Evolutionary conservation across 345 rosid genomes (phyloP).

Genomic region (Corchorus capsularis): DNA sequence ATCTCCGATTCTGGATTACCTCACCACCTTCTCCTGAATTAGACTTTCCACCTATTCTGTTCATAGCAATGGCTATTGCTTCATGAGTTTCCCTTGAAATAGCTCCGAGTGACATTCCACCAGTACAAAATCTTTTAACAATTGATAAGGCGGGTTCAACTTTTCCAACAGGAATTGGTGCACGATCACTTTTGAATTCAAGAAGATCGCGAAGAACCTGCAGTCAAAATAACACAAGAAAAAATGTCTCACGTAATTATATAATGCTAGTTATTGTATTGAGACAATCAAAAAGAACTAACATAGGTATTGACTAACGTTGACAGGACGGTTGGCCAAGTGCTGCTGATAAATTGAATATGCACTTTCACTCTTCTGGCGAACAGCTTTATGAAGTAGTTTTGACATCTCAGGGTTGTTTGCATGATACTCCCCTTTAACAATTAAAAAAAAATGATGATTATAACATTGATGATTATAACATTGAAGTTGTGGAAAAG

Average conservation of each 20-base stretch:
- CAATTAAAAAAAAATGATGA: constrained; percentile 16
- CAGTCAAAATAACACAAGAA: constrained; percentile 24
- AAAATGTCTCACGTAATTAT: not conserved
- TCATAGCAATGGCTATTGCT: constrained; percentile 99
- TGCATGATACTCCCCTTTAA: constrained; percentile 92
- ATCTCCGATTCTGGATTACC: constrained; percentile 44
- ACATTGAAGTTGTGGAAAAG: constrained; percentile 12
- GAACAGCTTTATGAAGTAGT: constrained; percentile 96
- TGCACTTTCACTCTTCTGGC: constrained; percentile 93
- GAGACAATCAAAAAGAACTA: constrained; percentile 15
- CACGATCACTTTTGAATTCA: constrained; percentile 90
- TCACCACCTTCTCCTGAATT: constrained; percentile 99
- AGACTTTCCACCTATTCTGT: constrained; percentile 92
- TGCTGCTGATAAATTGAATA: constrained; percentile 94
- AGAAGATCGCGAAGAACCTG: constrained; percentile 97
- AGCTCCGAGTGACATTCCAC: constrained; percentile 99
- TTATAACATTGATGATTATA: constrained; percentile 7
- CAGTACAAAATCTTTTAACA: constrained; percentile 94
- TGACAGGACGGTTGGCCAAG: constrained; percentile 92
- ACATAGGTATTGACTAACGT: constrained; percentile 47
- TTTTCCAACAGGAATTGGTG: constrained; percentile 89
- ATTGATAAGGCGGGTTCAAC: constrained; percentile 90
- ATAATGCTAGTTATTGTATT: not conserved
- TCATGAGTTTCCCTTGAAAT: constrained; percentile 99
- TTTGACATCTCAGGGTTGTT: constrained; percentile 99